A percentile compares a stretch with the other conserved stretches of the same genome.
These are phyloP conservation scores for Aspergillus nidulans DNA, from an alignment of 495 filamentous ascomycete species.

Conservation along the genomic window DNA sequence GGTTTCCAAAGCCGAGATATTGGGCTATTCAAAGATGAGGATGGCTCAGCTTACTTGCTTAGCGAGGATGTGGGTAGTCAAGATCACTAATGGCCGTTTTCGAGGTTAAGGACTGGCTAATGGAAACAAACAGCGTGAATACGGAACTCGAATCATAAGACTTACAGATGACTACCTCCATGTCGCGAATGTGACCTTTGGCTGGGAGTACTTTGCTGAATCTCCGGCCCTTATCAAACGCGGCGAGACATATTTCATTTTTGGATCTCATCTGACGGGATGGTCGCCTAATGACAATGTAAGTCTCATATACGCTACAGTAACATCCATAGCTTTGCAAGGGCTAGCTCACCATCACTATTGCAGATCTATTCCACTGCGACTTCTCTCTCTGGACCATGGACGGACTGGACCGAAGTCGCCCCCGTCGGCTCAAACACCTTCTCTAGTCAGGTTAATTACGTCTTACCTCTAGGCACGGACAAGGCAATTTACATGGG, in stretches of 20 bases:
- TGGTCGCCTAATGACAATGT: constrained; percentile 14
- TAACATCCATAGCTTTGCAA: constrained; percentile 24
- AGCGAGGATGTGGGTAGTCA: constrained; percentile 51
- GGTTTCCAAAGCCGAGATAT: constrained; percentile 56
- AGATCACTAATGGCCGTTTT: neutral
- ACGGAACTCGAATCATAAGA: constrained; percentile 12
- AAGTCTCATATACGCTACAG: constrained; percentile 3
- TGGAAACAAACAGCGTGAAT: constrained; percentile 1
- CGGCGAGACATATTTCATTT: constrained; percentile 49
- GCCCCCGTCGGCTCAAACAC: constrained; percentile 52
- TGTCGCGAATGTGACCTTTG: constrained; percentile 38
- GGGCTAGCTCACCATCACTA: no score
- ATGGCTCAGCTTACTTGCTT: constrained; percentile 58
- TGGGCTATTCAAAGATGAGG: constrained; percentile 56
- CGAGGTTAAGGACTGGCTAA: neutral
- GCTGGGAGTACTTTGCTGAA: constrained; percentile 36
- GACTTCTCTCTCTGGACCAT: constrained; percentile 39
- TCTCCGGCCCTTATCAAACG: constrained; percentile 46
- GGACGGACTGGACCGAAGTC: constrained; percentile 58
- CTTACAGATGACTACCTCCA: constrained; percentile 12
- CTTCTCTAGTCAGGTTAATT: constrained; percentile 19
- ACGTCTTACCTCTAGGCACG: neutral
- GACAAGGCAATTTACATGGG: constrained; percentile 54
- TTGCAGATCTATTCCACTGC: constrained; percentile 23
- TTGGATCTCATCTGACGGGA: constrained; percentile 44